These are phyloP conservation scores for Knufia petricola DNA, from an alignment of 2,329 filamentous ascomycete species.

Conservation along the genomic window DNA sequence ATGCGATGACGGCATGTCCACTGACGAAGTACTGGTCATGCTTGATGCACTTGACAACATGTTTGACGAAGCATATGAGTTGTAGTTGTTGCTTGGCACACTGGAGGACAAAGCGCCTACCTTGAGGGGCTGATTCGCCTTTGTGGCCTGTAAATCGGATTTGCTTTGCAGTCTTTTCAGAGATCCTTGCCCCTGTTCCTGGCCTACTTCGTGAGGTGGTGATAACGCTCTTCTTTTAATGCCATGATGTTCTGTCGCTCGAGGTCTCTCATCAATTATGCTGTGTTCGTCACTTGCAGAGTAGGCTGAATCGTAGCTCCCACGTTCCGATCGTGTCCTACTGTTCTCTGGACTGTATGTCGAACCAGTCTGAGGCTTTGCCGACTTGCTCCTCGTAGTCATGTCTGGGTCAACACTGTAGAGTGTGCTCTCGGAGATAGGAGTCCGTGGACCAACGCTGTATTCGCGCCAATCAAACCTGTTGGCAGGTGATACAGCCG, in stretches of 20 bases:
- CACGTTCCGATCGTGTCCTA: conserved; percentile 45
- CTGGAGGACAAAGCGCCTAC: conserved; percentile 57
- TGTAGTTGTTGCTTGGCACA: conserved; percentile 52
- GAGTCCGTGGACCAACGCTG: conserved; percentile 31
- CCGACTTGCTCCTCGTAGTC: conserved; percentile 25
- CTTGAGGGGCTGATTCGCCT: conserved; percentile 45
- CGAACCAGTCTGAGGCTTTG: not conserved
- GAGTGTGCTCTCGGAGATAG: conserved; percentile 35
- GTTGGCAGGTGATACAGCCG: conserved; percentile 33
- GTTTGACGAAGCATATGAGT: conserved; percentile 53
- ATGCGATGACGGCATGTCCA: conserved; percentile 46
- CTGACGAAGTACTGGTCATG: conserved; percentile 53
- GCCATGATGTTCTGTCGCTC: conserved; percentile 23
- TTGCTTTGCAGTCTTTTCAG: conserved; percentile 44
- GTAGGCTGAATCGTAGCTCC: conserved; percentile 53
- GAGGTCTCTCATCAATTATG: conserved; percentile 29
- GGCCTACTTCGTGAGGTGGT: conserved; percentile 46
- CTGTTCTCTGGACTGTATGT: not conserved
- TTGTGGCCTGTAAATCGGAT: conserved; percentile 46
- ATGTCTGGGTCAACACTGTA: conserved; percentile 34
- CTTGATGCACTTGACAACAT: conserved; percentile 50
- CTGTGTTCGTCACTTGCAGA: conserved; percentile 31
- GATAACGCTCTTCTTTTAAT: conserved; percentile 35
- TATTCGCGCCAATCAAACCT: conserved; percentile 34
- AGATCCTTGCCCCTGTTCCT: conserved; percentile 22